Evolutionary conservation across 164 flowering plant species (phyloP), one percentile per base, ranked within the genome.

Genomic region (Protea cynaroides): DNA sequence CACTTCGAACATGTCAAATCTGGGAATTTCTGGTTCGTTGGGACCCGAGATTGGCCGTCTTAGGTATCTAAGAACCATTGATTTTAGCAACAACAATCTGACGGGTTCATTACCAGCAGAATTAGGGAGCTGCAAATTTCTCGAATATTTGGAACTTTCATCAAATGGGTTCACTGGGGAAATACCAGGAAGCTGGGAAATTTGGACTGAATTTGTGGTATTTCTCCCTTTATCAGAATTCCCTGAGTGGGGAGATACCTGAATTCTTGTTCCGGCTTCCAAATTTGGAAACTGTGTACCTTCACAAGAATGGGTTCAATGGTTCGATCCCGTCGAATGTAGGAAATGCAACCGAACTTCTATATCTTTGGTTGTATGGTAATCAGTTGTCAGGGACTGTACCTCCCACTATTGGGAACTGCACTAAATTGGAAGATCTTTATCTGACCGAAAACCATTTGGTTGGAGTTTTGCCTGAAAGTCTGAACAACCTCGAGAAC

Each of bases 371-470:
- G 40, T 56, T 85, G 17, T 23, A 67, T 36, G 49, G 14, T 8
- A 82, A 82, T 57, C 61, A 66, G 25, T 70, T 84, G 6, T 75
- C 86, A 0, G 84, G 86, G 4, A 37, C 59, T 1, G 72, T 79
- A 46, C 84, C 83, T 25, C 62, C 70, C 10, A 83, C 87, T 9
- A 76, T 86, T 59, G 89, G 89, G 13, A 79, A 84, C 34, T 88
- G 89, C 56, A 76, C 68, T 44, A 61, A 60, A 3, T 62, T 84
- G 69, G 51, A 74, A 43, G 59, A 64, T 1, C 76, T 84, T 52
- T 59, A 44, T 58, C 68, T 84, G 80, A 54, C 52, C 56, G 36
- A 61, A 8, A 82, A 83, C 52, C 52, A 49, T 1, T 15, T 49
- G 18, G n/a, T 15, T 18, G 52, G 18, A 15, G 52, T 18, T 12